Base-by-base conservation (phyloP, 1,284 basidiomycete species). In the Agroathelia rolfsii region DNA sequence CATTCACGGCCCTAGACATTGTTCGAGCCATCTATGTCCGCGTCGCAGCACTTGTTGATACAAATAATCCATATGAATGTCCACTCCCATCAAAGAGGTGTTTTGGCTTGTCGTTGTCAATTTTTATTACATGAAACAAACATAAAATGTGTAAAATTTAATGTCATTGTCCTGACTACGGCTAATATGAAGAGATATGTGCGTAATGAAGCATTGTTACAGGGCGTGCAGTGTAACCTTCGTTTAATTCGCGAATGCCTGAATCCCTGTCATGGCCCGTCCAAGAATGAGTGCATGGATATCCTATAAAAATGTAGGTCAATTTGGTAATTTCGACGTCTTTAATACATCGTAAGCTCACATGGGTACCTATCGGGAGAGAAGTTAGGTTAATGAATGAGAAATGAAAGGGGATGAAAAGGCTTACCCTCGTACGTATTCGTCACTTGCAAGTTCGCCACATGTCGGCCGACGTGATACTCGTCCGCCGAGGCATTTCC, bases 401-500 rank as follows among this genome's bases (percentile, higher is more conserved):
- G 19, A 19, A 19, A 10, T 15, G 20, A 39, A 20, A 35, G 30
- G 32, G 29, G 8, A 38, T 41, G 41, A 32, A 51, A 44, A 35
- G 40, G 51, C 57, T 44, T 57, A 65, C 86, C 85, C 66, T 93
- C 88, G 51, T 95, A 95, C 0, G 90, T 94, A 48, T 93, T 93
- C 5, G 84, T 79, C 16, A 93, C 83, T 51, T 94, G 90, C 41
- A 94, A 52, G 56, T 95, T 96, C 1, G 83, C 83, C 11, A 86
- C 89, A 59, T 93, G 89, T 25, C 92, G 62, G 10, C 86, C 87
- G 33, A 95, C 76, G 52, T 89, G 86, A 51, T 93, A 88, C 83
- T 95, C 90, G 49, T 94, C 90, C 20, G 83, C 69, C 38, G 77
- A 81, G 5, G 88, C 89, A 55, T 94, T 94, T 1, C 90, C 90